phyloP scores from a whole-genome alignment of 2,329 filamentous ascomycete species.

The Lasiodiplodia gonubiensis region DNA sequence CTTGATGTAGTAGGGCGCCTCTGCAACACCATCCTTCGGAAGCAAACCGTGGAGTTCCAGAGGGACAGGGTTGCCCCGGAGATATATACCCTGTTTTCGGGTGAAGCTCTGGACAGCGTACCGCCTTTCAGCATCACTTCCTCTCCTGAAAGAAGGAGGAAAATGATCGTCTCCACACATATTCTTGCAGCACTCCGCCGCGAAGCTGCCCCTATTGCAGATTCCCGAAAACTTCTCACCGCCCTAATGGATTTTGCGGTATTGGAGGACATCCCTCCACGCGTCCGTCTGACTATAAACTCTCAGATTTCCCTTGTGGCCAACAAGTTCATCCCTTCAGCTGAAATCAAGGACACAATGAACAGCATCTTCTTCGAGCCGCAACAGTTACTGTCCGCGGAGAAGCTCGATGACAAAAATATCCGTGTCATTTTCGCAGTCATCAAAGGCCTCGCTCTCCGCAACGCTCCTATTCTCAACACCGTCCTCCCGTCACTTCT shows the following conservation, averaged over 20 bases:
- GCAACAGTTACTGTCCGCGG: constrained; percentile 41
- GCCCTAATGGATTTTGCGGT: constrained; percentile 48
- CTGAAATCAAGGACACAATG: constrained; percentile 48
- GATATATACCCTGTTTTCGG: constrained; percentile 59
- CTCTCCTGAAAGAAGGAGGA: constrained; percentile 47
- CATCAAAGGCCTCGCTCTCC: constrained; percentile 64
- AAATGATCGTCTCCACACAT: constrained; percentile 63
- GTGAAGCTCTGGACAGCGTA: constrained; percentile 36
- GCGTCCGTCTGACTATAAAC: constrained; percentile 44
- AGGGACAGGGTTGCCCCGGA: constrained; percentile 60
- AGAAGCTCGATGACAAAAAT: constrained; percentile 45
- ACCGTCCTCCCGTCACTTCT: constrained; percentile 54
- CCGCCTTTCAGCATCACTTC: constrained; percentile 43
- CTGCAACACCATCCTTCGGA: constrained; percentile 63
- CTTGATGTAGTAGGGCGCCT: constrained; percentile 67
- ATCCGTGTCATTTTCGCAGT: constrained; percentile 66
- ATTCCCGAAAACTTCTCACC: constrained; percentile 41
- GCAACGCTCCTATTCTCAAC: constrained; percentile 55
- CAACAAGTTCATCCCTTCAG: constrained; percentile 55
- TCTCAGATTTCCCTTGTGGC: constrained; percentile 54
- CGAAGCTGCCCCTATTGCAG: constrained; percentile 41
- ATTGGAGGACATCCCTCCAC: constrained; percentile 36
- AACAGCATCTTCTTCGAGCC: constrained; percentile 44
- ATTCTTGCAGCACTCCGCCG: constrained; percentile 58
- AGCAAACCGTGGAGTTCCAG: constrained; percentile 56